These are phyloP conservation scores for Fusarium succisae DNA, from an alignment of 2,329 filamentous ascomycete genomes.

Conservation along the genomic window DNA sequence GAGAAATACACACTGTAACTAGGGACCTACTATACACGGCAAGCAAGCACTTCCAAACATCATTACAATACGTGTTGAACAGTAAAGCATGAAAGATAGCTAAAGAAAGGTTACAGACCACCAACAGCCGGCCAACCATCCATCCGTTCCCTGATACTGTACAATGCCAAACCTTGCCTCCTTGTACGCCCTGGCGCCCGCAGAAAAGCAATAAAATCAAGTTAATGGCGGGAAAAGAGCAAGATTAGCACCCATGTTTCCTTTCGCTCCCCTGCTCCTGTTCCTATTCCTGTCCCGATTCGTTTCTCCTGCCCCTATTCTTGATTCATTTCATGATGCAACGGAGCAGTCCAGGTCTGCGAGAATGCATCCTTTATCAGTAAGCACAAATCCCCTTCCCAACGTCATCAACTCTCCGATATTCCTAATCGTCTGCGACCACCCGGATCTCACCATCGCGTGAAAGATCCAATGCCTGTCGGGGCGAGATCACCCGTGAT, in stretches of 20 bases:
- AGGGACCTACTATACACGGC: background rate
- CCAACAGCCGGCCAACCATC: slow-evolving; percentile 13
- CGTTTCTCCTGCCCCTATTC: slow-evolving; percentile 1
- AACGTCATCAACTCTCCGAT: slow-evolving; percentile 9
- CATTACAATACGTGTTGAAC: slow-evolving; percentile 23
- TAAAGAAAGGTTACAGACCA: slow-evolving; percentile 23
- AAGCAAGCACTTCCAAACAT: background rate
- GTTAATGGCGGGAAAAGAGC: background rate
- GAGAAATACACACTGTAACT: background rate
- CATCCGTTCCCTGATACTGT: slow-evolving; percentile 23
- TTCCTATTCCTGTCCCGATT: background rate
- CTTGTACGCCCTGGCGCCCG: slow-evolving; percentile 30
- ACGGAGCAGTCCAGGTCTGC: slow-evolving; percentile 12
- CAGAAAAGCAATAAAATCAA: slow-evolving; percentile 1
- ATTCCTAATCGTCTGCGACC: slow-evolving; percentile 24
- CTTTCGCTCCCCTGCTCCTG: background rate
- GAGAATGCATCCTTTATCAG: slow-evolving; percentile 31
- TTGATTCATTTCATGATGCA: slow-evolving; percentile 7
- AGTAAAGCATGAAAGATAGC: slow-evolving; percentile 26
- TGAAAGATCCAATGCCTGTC: slow-evolving; percentile 33
- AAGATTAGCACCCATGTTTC: slow-evolving; percentile 3
- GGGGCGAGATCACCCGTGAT: slow-evolving; percentile 21
- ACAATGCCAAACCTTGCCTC: slow-evolving; percentile 27
- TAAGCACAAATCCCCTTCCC: slow-evolving; percentile 6
- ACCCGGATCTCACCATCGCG: slow-evolving; percentile 37